Percentiles rank a stretch among this genome's conserved stretches.
Evolutionary conservation across 2,329 filamentous ascomycete genomes (phyloP).

Genomic region (Cercospora canescens): DNA sequence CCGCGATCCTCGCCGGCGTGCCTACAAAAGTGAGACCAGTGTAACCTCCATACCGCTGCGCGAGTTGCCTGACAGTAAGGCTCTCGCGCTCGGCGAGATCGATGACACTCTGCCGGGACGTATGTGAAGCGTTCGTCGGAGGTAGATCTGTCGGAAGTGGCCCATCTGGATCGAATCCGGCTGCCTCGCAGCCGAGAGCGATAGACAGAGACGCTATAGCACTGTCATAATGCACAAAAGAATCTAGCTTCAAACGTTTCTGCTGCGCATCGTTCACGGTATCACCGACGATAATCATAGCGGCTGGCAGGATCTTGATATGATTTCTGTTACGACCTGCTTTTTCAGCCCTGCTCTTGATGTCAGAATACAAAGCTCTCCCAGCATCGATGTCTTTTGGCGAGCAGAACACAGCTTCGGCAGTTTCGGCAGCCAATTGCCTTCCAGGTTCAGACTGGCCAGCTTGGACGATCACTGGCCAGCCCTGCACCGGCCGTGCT

Average conservation of each 20-base stretch:
- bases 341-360: constrained; percentile 24
- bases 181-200: constrained; percentile 26
- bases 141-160: constrained; percentile 27
- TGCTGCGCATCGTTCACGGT: constrained; percentile 26
- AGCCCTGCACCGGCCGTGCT: constrained; percentile 28
- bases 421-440: constrained; percentile 31
- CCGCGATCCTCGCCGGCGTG: constrained; percentile 24
- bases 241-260: constrained; percentile 28
- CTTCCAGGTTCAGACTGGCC: constrained; percentile 29
- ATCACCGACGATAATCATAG: constrained; percentile 31
- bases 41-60: constrained; percentile 28
- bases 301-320: constrained; percentile 30
- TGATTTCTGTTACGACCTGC: constrained; percentile 26
- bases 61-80: constrained; percentile 28
- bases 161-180: constrained; percentile 24
- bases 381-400: constrained; percentile 26
- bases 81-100: constrained; percentile 25
- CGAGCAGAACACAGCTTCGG: constrained; percentile 29
- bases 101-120: constrained; percentile 23
- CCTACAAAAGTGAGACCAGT: constrained; percentile 27
- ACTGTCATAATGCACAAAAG: constrained; percentile 27
- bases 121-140: constrained; percentile 28
- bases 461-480: constrained; percentile 32
- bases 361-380: constrained; percentile 28
- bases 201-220: constrained; percentile 28